These are phyloP conservation scores for Agaricus subrufescens DNA, from an alignment of 768 basidiomycete species.

Conservation along the genomic window DNA sequence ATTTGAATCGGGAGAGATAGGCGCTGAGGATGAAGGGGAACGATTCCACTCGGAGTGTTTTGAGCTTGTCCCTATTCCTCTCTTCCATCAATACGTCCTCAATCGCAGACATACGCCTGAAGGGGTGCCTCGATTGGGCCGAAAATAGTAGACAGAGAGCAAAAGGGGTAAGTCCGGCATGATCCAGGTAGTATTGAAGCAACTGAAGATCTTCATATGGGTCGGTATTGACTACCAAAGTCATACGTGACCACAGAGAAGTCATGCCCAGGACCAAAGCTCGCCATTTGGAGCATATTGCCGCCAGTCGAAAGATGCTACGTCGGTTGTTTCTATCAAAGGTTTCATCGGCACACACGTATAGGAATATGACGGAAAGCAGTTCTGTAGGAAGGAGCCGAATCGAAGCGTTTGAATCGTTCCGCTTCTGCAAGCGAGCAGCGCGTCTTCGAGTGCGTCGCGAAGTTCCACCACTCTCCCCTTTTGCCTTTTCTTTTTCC, in stretches of 20 bases:
- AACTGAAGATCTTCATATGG: neutral
- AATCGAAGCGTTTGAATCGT: neutral
- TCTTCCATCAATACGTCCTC: neutral
- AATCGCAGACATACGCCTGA: neutral
- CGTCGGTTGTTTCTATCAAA: neutral
- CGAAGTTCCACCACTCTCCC: neutral
- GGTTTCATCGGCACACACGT: neutral
- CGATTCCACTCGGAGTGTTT: neutral
- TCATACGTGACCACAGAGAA: neutral
- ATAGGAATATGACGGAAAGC: neutral
- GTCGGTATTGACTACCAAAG: neutral
- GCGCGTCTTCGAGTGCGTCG: neutral
- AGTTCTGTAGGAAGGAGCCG: neutral
- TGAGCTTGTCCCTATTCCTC: neutral
- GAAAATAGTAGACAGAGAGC: neutral
- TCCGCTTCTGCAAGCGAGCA: neutral
- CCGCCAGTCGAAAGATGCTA: neutral
- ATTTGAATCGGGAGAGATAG: neutral
- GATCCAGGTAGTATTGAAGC: neutral
- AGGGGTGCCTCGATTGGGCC: neutral
- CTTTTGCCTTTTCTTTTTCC: neutral
- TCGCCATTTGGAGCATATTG: neutral
- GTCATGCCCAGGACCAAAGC: neutral
- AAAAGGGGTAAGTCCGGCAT: neutral
- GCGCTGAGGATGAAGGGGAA: neutral